Conservation (phyloP, 1,139 yeast species). For the Lodderomyces theae region DNA sequence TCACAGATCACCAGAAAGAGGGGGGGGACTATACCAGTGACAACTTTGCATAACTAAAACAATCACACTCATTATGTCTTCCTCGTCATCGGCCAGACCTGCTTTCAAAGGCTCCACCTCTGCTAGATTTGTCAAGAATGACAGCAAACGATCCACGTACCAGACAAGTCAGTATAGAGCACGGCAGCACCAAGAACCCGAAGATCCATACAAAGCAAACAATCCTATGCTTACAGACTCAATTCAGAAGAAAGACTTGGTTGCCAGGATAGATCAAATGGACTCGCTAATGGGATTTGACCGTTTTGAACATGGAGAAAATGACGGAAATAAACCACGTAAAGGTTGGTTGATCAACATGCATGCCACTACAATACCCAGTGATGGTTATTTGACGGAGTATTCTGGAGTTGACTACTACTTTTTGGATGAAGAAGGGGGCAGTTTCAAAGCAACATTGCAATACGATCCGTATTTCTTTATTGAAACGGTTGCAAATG, state of each 20-base stretch:
- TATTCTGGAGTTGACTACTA: conserved; percentile 90
- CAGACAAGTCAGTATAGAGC: conserved; percentile 9
- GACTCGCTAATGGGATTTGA: conserved; percentile 86
- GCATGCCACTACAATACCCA: conserved; percentile 67
- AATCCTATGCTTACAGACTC: conserved; percentile 45
- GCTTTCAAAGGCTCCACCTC: conserved; percentile 48
- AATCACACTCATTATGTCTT: neutral
- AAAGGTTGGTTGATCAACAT: conserved; percentile 90
- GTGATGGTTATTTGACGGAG: conserved; percentile 57
- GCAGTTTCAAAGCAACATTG: conserved; percentile 83
- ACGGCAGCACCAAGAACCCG: conserved; percentile 11
- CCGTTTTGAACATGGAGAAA: conserved; percentile 63
- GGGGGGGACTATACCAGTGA: no score
- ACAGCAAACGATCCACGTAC: conserved; percentile 13
- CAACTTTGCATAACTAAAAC: no score
- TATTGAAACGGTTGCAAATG: conserved; percentile 66
- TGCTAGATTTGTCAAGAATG: conserved; percentile 55
- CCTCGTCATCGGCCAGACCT: conserved; percentile 5
- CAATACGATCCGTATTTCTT: conserved; percentile 87
- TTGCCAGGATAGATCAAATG: conserved; percentile 55
- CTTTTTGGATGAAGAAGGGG: conserved; percentile 97
- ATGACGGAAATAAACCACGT: conserved; percentile 48
- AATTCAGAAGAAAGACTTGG: conserved; percentile 40
- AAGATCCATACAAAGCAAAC: conserved; percentile 26
- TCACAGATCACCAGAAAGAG: no score